These are phyloP conservation scores for Diaporthe ilicicola DNA, from an alignment of 2,329 filamentous ascomycete genomes.

Conservation along the genomic window DNA sequence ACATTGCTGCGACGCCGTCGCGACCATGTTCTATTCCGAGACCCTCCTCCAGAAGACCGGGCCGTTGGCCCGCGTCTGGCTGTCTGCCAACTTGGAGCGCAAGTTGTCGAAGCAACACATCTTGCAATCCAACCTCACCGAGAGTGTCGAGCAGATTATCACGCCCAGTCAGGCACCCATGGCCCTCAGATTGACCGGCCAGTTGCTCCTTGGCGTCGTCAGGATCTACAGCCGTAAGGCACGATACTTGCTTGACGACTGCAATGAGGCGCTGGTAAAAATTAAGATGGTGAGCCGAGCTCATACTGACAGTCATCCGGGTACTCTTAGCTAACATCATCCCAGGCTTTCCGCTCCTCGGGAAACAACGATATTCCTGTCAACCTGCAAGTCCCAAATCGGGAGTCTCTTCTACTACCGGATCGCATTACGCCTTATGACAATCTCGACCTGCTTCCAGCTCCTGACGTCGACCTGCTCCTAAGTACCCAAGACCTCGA, in stretches of 20 bases:
- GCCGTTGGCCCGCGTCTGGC: conserved; percentile 96
- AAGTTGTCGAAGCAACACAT: conserved; percentile 98
- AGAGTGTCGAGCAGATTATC: conserved; percentile 95
- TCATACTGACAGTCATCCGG: background rate
- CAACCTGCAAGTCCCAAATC: conserved; percentile 80
- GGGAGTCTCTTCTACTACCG: conserved; percentile 86
- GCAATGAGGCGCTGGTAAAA: conserved; percentile 96
- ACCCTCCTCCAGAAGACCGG: conserved; percentile 95
- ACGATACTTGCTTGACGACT: conserved; percentile 94
- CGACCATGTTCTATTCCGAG: conserved; percentile 95
- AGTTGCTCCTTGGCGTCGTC: conserved; percentile 93
- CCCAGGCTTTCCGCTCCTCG: conserved; percentile 87
- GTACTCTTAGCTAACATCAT: conserved; percentile 43
- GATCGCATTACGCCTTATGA: conserved; percentile 95
- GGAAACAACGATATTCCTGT: conserved; percentile 96
- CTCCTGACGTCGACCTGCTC: conserved; percentile 87
- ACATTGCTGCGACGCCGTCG: conserved; percentile 27
- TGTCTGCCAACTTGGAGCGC: conserved; percentile 97
- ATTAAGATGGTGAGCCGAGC: conserved; percentile 86
- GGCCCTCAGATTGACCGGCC: conserved; percentile 91
- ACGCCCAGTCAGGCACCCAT: conserved; percentile 92
- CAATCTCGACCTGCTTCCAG: conserved; percentile 77
- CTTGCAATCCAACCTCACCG: conserved; percentile 90
- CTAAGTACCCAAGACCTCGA: conserved; percentile 69
- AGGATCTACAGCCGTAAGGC: conserved; percentile 98